These are phyloP conservation scores for Komagataea norvegica DNA, from an alignment of 1,139 yeast genomes.

Conservation along the genomic window DNA sequence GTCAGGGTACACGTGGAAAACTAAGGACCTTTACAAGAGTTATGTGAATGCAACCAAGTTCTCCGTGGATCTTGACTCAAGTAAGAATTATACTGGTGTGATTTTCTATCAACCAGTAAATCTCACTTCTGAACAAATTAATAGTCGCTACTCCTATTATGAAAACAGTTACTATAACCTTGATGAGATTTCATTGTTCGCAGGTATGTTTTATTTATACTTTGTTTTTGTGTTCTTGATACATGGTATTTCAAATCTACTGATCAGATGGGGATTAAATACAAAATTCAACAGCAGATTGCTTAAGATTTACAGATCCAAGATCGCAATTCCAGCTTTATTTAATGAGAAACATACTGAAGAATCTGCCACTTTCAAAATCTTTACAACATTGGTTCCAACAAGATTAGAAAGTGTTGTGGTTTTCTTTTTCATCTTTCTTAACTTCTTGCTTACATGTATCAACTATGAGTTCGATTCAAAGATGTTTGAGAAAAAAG, in stretches of 20 bases:
- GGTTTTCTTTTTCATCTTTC: conserved; percentile 41
- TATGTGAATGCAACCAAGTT: conserved; percentile 20
- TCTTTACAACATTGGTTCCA: conserved; percentile 40
- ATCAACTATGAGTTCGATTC: conserved; percentile 38
- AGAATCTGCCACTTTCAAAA: conserved; percentile 3
- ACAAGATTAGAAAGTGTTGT: conserved; percentile 57
- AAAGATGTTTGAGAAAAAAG: conserved; percentile 23
- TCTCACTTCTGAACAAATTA: not conserved
- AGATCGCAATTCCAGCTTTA: conserved; percentile 20
- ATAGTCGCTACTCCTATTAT: not conserved
- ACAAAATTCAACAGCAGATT: conserved; percentile 11
- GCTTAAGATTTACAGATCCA: conserved; percentile 17
- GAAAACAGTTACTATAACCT: conserved; percentile 8
- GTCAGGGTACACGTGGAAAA: not conserved
- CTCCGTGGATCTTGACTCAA: conserved; percentile 5
- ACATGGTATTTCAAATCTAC: conserved; percentile 6
- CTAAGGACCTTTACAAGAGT: not conserved
- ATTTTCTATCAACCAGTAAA: conserved; percentile 5
- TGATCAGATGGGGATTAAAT: conserved; percentile 16
- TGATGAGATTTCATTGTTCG: conserved; percentile 9
- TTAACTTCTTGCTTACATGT: conserved; percentile 40
- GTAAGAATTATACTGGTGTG: conserved; percentile 3
- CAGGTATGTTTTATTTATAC: conserved; percentile 12
- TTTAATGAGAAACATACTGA: conserved; percentile 17
- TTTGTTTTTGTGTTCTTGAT: conserved; percentile 11